These are phyloP conservation scores for Piper longum DNA, from an alignment of 164 flowering plant species.

Conservation along the genomic window DNA sequence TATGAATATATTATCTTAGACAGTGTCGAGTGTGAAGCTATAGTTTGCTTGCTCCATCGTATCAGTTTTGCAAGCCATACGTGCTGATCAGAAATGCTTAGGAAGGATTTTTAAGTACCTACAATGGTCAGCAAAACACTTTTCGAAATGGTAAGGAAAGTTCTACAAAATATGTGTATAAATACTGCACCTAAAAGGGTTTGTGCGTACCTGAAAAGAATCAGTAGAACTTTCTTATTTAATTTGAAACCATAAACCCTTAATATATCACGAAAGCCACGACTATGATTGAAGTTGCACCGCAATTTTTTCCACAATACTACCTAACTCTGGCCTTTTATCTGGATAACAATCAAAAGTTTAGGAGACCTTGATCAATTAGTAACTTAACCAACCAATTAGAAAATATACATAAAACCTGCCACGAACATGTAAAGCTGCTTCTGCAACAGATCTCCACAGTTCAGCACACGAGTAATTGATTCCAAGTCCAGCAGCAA, in stretches of 20 bases:
- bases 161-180: no score
- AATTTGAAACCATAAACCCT: not conserved
- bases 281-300: not conserved
- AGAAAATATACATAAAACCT: slow-evolving; percentile 33
- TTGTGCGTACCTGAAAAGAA: not conserved
- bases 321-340: not conserved
- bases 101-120: not conserved
- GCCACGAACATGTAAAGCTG: slow-evolving; percentile 54
- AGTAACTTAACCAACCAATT: not conserved
- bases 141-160: no score
- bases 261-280: not conserved
- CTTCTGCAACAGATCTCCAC: slow-evolving; percentile 93
- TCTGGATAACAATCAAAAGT: not conserved
- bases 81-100: no score
- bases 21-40: not conserved
- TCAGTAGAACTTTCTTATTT: not conserved
- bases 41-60: not conserved
- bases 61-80: not conserved
- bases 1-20: not conserved
- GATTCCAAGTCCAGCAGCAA: slow-evolving; percentile 84
- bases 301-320: not conserved
- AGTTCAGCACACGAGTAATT: slow-evolving; percentile 85
- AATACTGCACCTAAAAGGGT: not conserved
- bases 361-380: not conserved
- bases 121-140: no score